Base-by-base conservation (phyloP, 1,139 yeast genomes). In the Meyerozyma smithsonii region DNA sequence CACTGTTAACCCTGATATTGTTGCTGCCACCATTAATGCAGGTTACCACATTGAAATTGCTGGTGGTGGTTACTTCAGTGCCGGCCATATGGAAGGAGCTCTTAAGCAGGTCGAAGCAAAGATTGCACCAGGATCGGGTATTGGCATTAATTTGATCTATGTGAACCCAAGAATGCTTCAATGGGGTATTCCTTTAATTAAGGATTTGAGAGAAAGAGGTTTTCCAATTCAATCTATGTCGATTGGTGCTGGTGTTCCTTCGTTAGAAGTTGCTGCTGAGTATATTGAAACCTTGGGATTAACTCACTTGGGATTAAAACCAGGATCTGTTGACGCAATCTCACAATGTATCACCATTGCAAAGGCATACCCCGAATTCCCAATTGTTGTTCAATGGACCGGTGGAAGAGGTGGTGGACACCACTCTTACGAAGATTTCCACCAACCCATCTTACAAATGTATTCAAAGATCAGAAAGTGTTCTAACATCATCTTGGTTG, bases 391-490 rank as follows among this genome's bases (percentile, higher is more conserved):
- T 55, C 98, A 92, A 75, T 92, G 99, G 99, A 92, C 99, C 48
- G 98, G 97, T 77, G 99, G 99, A 64, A 90, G 99, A 79, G 99
- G 97, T 72, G 99, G 99, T 77, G 99, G 99, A 59, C 99, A 92
- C 65, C 99, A 92, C 68, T 90, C 97, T 42, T 92, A 82, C 61
- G 99, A 92, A 74, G 98, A 92, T 69, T 89, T 90, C 94, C 98
- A 92, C 65, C 92, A 90, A 59, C 98, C 98, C 54, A 79, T 92
- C 54, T 71, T 92, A 59, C 96, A 88, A 65, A 92, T 90, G 92
- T 92, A 92, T 69, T 74, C 96, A 52, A 85, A 86, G 72, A 85
- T 92, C 58, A 86, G 99, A 79, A 85, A 89, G 68, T 84, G 90
- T 57, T 61, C 87, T 37, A 92, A 92, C 71, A 87, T 92, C 54